A percentile compares a stretch with the other conserved stretches of the same genome.
phyloP scores from a whole-genome alignment of 2,329 filamentous ascomycete species.

The Alternaria incomplexa region DNA sequence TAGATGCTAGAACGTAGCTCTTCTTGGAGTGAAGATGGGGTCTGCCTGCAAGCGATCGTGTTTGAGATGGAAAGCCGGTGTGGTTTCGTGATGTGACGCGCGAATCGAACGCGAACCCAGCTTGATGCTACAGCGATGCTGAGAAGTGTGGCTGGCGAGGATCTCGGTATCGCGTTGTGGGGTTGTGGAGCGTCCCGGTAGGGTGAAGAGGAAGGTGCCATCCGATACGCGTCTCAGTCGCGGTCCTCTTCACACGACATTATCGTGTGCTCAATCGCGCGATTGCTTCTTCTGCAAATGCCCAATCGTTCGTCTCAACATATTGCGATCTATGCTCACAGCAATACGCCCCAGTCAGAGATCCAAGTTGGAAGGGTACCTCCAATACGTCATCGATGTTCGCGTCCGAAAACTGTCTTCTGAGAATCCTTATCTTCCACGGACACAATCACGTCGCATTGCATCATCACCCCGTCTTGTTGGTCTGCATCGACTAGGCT shows the following conservation, averaged over 20 bases:
- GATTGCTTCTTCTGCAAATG: too few relatives aligned
- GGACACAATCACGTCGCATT: constrained; percentile 22
- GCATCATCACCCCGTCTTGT: constrained; percentile 22
- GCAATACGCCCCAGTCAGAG: neutral
- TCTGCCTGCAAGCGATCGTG: neutral
- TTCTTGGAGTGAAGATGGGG: rapidly evolving
- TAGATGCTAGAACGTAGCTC: neutral
- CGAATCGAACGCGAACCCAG: neutral
- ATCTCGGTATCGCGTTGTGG: neutral
- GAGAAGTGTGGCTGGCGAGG: neutral
- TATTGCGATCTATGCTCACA: neutral
- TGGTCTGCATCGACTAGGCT: constrained; percentile 20
- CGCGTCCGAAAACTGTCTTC: neutral
- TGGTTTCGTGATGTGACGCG: neutral
- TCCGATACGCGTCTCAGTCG: neutral
- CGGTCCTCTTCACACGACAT: neutral
- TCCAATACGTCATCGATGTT: neutral
- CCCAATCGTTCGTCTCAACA: neutral
- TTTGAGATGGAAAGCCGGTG: neutral
- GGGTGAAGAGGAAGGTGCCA: neutral
- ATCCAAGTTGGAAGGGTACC: too few relatives aligned
- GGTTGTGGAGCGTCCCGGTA: neutral
- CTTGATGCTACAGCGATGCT: too few relatives aligned
- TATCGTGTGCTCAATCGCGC: neutral
- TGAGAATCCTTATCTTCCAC: constrained; percentile 15